phyloP scores from a whole-genome alignment of 2,329 filamentous ascomycete genomes.

The Pestalotiopsis sp. region DNA sequence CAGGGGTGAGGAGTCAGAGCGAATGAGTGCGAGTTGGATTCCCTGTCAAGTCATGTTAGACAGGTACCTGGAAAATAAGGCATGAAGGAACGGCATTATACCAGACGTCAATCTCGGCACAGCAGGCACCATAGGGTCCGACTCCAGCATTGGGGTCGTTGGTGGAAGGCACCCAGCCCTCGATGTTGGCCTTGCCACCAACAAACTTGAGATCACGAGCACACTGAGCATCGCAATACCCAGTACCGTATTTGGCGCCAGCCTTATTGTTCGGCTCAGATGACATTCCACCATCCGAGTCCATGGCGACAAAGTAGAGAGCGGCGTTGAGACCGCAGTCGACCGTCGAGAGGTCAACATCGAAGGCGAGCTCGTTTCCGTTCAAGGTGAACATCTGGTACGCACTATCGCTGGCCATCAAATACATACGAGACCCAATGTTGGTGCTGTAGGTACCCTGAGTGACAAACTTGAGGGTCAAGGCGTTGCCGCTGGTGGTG shows the following conservation, averaged over 20 bases:
- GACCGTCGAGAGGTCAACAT: constrained; percentile 63
- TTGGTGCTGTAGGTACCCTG: constrained; percentile 43
- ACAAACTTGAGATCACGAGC: constrained; percentile 11
- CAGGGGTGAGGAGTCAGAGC: constrained; percentile 65
- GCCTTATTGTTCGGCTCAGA: constrained; percentile 50
- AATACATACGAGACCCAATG: constrained; percentile 53
- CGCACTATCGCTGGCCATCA: constrained; percentile 54
- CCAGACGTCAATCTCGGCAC: constrained; percentile 63
- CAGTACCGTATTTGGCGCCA: constrained; percentile 59
- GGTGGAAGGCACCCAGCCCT: constrained; percentile 47
- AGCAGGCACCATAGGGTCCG: constrained; percentile 54
- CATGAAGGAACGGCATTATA: constrained; percentile 8
- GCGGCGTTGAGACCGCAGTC: constrained; percentile 65
- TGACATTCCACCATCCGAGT: constrained; percentile 50
- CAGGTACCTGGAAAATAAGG: not conserved
- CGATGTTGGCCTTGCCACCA: constrained; percentile 37
- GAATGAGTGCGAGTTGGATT: constrained; percentile 60
- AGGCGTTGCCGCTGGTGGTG: constrained; percentile 44
- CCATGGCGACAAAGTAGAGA: constrained; percentile 59
- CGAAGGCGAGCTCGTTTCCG: constrained; percentile 63
- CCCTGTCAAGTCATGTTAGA: constrained; percentile 27
- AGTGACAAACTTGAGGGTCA: constrained; percentile 54
- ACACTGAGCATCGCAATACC: constrained; percentile 61
- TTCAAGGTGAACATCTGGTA: constrained; percentile 61
- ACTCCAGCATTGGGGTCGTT: constrained; percentile 53